Percentiles rank a stretch among this genome's conserved stretches.
Evolutionary conservation across 192 early-diverging fungal species (phyloP).

Genomic region (Linnemannia hyalina): DNA sequence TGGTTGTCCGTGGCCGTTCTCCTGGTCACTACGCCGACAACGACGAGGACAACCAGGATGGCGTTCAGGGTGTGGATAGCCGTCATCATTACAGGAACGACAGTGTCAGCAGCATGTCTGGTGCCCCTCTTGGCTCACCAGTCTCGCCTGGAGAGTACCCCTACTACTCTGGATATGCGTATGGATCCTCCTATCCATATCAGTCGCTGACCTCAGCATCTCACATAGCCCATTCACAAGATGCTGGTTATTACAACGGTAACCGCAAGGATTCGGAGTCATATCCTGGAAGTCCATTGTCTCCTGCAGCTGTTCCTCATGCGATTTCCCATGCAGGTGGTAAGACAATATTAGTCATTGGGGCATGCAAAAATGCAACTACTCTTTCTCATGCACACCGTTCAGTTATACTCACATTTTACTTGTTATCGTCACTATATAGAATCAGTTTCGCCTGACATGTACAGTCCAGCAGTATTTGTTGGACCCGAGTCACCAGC

Average conservation of each 20-base stretch:
- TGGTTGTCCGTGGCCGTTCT: slow-evolving; percentile 94
- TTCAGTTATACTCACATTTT: not conserved
- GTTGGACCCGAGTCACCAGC: slow-evolving; percentile 22
- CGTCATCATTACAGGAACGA: slow-evolving; percentile 49
- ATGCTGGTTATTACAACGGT: slow-evolving; percentile 26
- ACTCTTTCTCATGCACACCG: not conserved
- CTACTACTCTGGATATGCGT: slow-evolving; percentile 34
- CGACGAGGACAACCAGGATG: slow-evolving; percentile 35
- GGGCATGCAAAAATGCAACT: too few relatives aligned
- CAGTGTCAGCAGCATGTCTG: slow-evolving; percentile 40
- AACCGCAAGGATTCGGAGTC: slow-evolving; percentile 39
- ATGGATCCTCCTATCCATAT: slow-evolving; percentile 47
- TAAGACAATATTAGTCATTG: not conserved
- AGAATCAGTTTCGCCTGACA: slow-evolving; percentile 47
- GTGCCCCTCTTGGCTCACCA: slow-evolving; percentile 26
- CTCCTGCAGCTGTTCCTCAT: slow-evolving; percentile 21
- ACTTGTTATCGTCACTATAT: not conserved
- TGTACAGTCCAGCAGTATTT: slow-evolving; percentile 48
- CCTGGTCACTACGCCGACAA: slow-evolving; percentile 94
- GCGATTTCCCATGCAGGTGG: slow-evolving; percentile 8
- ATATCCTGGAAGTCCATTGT: slow-evolving; percentile 47
- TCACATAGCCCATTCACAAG: slow-evolving; percentile 40
- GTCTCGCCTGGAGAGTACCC: slow-evolving; percentile 35
- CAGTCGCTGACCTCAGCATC: slow-evolving; percentile 47
- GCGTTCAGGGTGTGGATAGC: not conserved